Conservation (phyloP, 2,329 filamentous ascomycete species). For the Clarireedia paspali region DNA sequence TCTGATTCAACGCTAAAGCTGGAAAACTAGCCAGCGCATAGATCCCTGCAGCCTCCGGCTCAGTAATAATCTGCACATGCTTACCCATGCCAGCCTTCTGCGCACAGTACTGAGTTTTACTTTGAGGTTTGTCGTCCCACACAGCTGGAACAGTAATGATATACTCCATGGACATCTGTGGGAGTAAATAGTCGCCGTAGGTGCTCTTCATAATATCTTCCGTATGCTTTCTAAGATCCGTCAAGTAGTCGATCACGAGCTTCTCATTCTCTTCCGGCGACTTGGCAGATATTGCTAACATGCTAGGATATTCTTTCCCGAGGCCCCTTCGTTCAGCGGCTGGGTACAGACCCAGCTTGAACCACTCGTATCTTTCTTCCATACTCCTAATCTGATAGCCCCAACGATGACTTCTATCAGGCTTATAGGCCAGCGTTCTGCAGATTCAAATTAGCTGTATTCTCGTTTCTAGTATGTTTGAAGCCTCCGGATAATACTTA, state of each 20-base stretch:
- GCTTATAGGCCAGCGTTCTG: background rate
- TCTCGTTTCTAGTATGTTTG: too few relatives aligned
- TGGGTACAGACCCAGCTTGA: background rate
- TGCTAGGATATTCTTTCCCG: background rate
- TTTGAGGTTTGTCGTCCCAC: conserved; percentile 1
- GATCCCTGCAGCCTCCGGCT: background rate
- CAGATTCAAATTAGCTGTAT: too few relatives aligned
- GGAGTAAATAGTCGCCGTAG: background rate
- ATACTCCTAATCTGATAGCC: background rate
- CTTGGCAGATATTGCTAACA: background rate
- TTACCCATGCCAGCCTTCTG: background rate
- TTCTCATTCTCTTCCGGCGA: background rate
- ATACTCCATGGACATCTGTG: background rate
- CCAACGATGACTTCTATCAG: background rate
- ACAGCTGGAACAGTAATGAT: conserved; percentile 3
- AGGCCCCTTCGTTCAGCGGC: background rate
- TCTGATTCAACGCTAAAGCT: background rate
- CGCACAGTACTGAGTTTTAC: background rate
- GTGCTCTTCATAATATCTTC: background rate
- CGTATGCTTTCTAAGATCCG: background rate
- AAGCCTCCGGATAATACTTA: background rate
- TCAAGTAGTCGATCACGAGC: background rate
- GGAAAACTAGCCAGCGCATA: background rate
- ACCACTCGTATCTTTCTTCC: background rate
- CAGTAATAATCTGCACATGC: conserved; percentile 1